Base-by-base conservation (phyloP, 2,329 filamentous ascomycete genomes). In the Bipolaris gigantea region DNA sequence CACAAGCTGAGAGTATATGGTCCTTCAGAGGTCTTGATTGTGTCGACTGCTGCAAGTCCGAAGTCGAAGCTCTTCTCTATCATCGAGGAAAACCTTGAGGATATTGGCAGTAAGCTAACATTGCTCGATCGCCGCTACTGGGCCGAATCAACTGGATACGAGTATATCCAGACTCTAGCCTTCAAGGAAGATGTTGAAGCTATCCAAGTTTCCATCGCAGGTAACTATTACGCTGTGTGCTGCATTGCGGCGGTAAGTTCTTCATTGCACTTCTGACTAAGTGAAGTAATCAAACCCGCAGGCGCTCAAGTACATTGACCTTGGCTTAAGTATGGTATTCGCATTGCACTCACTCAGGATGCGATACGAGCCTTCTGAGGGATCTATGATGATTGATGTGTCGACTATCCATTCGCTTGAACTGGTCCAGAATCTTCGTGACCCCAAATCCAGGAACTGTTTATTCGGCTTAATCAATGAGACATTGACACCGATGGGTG, bases 341-440 rank as follows among this genome's bases (percentile, higher is more conserved):
- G 81, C 85, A 3, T 80, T 82, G n/a, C 88, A 94, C 69, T 92
- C 92, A 18, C 82, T 97, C 30, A 85, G 91, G 3, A 88, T 97
- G 67, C 88, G 86, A 59, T 97, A 96, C 63, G 88, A 93, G 65
- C 89, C 92, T 1, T 92, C 91, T 0, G 90, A 96, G 69, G 89
- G 93, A 21, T 90, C 91, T 0, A 96, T 97, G 92, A 90, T 96
- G 84, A 95, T 97, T 63, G 93, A 97, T 66, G 81, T 94, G 2
- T 88, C 90, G 0, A 96, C 92, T 0, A 90, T 97, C 25, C 83
- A 87, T 34, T 91, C 91, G 0, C 79, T 99, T 3, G 94, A 99
- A 71, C 81, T 99, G 5, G 89, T 97, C 23, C 91, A 96, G 65
- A 99, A 97, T 61, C 70, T 92, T 0, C 86, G 89, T 11, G 86